Evolutionary conservation across 1,284 basidiomycete species (phyloP).

Genomic region (Microbotryum silenes-acaulis): DNA sequence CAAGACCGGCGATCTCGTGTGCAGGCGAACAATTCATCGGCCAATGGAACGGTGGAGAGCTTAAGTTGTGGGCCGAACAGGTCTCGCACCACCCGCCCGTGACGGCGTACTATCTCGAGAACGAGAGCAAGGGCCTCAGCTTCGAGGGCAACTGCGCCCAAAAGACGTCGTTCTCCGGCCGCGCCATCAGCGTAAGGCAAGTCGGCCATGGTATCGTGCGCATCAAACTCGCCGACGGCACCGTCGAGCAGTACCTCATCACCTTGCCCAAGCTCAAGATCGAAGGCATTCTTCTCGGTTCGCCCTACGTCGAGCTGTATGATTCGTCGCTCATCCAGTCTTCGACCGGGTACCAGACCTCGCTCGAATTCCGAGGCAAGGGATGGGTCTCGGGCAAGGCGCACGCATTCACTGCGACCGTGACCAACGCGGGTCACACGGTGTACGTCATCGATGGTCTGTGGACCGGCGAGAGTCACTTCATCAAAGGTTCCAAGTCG

Average conservation of each 20-base stretch:
- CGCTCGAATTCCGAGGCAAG: constrained; percentile 72
- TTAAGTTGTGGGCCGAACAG: constrained; percentile 90
- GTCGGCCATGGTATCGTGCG: constrained; percentile 86
- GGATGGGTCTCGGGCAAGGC: constrained; percentile 55
- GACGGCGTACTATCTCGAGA: constrained; percentile 60
- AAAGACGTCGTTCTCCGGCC: constrained; percentile 67
- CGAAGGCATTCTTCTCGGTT: constrained; percentile 47
- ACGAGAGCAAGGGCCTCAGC: constrained; percentile 67
- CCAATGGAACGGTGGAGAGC: constrained; percentile 74
- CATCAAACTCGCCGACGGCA: constrained; percentile 54
- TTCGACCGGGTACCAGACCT: constrained; percentile 61
- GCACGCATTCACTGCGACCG: constrained; percentile 80
- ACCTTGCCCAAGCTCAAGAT: constrained; percentile 57
- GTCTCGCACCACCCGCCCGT: constrained; percentile 78
- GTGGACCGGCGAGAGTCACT: constrained; percentile 68
- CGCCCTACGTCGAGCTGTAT: constrained; percentile 69
- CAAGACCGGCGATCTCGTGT: background rate
- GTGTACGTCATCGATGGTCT: constrained; percentile 69
- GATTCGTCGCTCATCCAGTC: constrained; percentile 78
- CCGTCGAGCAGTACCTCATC: constrained; percentile 72
- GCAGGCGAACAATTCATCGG: constrained; percentile 69
- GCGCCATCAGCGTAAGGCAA: constrained; percentile 83
- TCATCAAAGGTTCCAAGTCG: constrained; percentile 30
- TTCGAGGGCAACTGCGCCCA: constrained; percentile 89
- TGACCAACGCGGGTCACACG: constrained; percentile 48